These are phyloP conservation scores for Cutaneotrichosporon dermatis DNA, from an alignment of 1,284 basidiomycete genomes.

Conservation along the genomic window DNA sequence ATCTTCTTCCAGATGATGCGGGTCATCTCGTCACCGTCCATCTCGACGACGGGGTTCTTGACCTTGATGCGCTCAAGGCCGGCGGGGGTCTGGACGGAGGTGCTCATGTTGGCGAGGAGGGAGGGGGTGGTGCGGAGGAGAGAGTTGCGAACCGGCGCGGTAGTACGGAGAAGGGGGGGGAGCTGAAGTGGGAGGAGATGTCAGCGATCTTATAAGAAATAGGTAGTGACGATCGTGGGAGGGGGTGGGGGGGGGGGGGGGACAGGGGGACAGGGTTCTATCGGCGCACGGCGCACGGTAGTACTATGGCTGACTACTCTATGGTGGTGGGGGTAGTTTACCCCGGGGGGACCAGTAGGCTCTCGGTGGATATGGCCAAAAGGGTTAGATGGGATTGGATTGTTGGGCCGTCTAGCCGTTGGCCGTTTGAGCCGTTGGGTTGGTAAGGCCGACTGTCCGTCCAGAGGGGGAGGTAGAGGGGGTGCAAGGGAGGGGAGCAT, in stretches of 20 bases:
- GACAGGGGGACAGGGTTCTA: neutral
- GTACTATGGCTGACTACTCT: neutral
- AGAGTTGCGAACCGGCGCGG: constrained; percentile 4
- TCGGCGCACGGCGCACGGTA: neutral
- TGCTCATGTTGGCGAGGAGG: constrained; percentile 16
- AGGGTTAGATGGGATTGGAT: neutral
- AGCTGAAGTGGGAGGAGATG: constrained; percentile 1
- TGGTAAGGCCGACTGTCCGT: neutral
- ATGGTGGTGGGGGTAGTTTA: neutral
- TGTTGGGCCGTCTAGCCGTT: too few species aligned
- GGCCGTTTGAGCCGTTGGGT: neutral
- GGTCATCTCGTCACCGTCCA: constrained; percentile 97
- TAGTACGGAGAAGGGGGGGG: constrained; percentile 8
- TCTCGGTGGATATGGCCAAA: neutral
- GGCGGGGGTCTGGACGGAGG: constrained; percentile 23
- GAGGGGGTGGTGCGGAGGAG: constrained; percentile 9
- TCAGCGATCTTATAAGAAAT: constrained; percentile 11
- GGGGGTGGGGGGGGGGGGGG: neutral
- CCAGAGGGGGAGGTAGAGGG: neutral
- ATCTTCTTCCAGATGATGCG: constrained; percentile 99
- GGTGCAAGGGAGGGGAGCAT: neutral
- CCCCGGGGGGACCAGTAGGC: neutral
- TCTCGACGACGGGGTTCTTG: constrained; percentile 87
- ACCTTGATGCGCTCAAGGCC: constrained; percentile 60
- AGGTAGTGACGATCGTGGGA: neutral